phyloP scores from a whole-genome alignment of 139 green algal species.

The Haematococcus lacustris region DNA sequence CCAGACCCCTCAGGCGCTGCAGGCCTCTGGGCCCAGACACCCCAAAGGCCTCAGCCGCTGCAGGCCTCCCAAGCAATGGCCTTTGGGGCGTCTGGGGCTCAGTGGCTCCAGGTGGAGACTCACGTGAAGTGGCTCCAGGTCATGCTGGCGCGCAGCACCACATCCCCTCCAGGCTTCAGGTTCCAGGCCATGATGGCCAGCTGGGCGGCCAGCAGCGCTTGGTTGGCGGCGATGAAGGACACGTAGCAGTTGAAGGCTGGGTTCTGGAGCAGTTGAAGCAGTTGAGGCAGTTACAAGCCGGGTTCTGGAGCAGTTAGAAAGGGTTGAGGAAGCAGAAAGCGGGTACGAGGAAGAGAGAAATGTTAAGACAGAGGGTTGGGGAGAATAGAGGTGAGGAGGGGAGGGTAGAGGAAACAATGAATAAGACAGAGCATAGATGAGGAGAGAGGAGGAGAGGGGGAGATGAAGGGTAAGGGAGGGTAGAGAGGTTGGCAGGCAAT shows the following conservation, averaged over 20 bases:
- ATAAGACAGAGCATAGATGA: neutral
- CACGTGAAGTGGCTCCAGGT: slow-evolving; percentile 21
- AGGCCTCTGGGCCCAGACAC: too few relatives aligned
- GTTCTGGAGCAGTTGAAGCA: slow-evolving; percentile 1
- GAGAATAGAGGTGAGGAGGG: neutral
- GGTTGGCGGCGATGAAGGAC: neutral
- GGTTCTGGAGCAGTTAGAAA: too few relatives aligned
- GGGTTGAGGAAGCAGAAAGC: neutral
- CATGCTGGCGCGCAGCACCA: slow-evolving; percentile 36
- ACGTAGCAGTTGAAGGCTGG: slow-evolving; percentile 7
- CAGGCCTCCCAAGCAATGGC: too few relatives aligned
- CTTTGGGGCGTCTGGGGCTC: too few relatives aligned
- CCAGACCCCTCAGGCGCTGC: too few relatives aligned
- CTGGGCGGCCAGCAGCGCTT: slow-evolving; percentile 29
- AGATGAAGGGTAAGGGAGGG: neutral
- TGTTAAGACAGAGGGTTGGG: neutral
- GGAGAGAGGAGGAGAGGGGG: neutral
- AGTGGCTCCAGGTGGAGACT: too few relatives aligned
- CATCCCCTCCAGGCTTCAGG: slow-evolving; percentile 13
- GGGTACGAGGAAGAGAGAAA: too few relatives aligned
- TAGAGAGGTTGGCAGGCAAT: neutral
- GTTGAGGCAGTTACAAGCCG: too few relatives aligned
- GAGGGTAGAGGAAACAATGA: neutral
- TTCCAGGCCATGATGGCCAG: slow-evolving; percentile 32
- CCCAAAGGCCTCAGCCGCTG: too few relatives aligned